phyloP scores from a whole-genome alignment of 2,329 filamentous ascomycete genomes.

The Colletotrichum trifolii region DNA sequence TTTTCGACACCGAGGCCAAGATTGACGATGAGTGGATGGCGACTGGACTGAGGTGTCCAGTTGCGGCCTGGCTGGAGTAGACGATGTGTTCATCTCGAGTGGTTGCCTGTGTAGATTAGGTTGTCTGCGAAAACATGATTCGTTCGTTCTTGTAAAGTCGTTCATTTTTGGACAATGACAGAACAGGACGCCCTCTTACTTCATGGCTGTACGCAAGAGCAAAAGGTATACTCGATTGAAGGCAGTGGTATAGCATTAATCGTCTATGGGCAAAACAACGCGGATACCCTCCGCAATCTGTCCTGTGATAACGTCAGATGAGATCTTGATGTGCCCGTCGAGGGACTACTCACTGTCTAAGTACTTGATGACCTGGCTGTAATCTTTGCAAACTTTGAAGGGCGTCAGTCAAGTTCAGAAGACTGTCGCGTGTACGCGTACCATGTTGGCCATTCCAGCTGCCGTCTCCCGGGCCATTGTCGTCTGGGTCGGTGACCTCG shows the following conservation, averaged over 20 bases:
- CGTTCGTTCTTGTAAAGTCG: too few relatives aligned
- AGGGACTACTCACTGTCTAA: slow-evolving; percentile 45
- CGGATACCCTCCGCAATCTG: slow-evolving; percentile 40
- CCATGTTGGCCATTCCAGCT: slow-evolving; percentile 55
- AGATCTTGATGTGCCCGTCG: background rate
- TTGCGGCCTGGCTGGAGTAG: slow-evolving; percentile 17
- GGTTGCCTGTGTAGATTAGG: too few relatives aligned
- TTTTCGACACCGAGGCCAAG: slow-evolving; percentile 16
- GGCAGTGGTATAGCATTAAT: slow-evolving; percentile 12
- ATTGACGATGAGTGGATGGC: slow-evolving; percentile 23
- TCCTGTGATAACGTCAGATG: slow-evolving; percentile 22
- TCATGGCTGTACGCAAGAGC: background rate
- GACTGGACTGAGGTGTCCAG: background rate
- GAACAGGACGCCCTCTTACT: background rate
- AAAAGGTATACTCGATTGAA: background rate
- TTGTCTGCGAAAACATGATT: too few relatives aligned
- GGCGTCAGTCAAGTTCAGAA: background rate
- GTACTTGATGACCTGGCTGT: slow-evolving; percentile 49
- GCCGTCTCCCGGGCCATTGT: slow-evolving; percentile 49
- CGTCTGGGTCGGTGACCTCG: slow-evolving; percentile 50
- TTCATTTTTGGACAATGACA: too few relatives aligned
- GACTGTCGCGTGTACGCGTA: slow-evolving; percentile 35
- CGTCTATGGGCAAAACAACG: slow-evolving; percentile 41
- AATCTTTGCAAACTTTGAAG: slow-evolving; percentile 50
- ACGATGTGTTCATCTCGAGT: too few relatives aligned